A percentile compares a stretch with the other conserved stretches of the same genome.
Evolutionary conservation across 1,139 yeast genomes (phyloP).

Genomic region (Geotrichum klebahnii): DNA sequence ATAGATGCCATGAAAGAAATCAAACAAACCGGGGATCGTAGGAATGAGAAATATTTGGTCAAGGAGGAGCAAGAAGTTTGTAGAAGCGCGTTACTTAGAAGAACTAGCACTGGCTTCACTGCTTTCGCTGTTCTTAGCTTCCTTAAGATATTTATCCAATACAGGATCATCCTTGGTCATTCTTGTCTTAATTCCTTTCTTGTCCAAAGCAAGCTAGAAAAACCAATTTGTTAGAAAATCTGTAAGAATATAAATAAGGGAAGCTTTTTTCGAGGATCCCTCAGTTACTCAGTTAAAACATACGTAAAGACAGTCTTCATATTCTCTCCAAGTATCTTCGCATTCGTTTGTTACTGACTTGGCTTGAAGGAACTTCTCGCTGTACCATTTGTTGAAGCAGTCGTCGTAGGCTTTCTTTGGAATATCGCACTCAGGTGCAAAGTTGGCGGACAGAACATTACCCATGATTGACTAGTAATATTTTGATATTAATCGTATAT

Average conservation of each 20-base stretch:
- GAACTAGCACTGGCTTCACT: not conserved
- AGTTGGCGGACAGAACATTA: slow-evolving; percentile 72
- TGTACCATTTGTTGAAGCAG: slow-evolving; percentile 92
- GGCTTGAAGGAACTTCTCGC: slow-evolving; percentile 78
- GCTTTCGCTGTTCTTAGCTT: not conserved
- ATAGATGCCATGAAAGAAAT: no score
- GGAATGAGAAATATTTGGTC: no score
- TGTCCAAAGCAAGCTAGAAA: slow-evolving; percentile 54
- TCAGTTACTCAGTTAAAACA: slow-evolving; percentile 29
- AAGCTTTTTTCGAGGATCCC: no score
- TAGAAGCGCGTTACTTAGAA: not conserved
- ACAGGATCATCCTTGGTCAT: slow-evolving; percentile 35
- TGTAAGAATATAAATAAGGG: no score
- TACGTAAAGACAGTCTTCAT: slow-evolving; percentile 77
- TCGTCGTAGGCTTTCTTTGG: slow-evolving; percentile 81
- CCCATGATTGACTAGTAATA: slow-evolving; percentile 32
- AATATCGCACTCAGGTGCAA: slow-evolving; percentile 95
- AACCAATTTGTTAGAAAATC: not conserved
- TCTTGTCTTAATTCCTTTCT: slow-evolving; percentile 74
- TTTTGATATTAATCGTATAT: not conserved
- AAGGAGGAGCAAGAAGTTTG: no score
- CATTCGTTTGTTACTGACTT: slow-evolving; percentile 70
- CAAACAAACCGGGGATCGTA: no score
- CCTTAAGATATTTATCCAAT: slow-evolving; percentile 8
- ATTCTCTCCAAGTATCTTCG: slow-evolving; percentile 80